Evolutionary conservation across 164 flowering plant genomes (phyloP), one percentile per base, ranked within the genome.

Genomic region (Platanus orientalis): DNA sequence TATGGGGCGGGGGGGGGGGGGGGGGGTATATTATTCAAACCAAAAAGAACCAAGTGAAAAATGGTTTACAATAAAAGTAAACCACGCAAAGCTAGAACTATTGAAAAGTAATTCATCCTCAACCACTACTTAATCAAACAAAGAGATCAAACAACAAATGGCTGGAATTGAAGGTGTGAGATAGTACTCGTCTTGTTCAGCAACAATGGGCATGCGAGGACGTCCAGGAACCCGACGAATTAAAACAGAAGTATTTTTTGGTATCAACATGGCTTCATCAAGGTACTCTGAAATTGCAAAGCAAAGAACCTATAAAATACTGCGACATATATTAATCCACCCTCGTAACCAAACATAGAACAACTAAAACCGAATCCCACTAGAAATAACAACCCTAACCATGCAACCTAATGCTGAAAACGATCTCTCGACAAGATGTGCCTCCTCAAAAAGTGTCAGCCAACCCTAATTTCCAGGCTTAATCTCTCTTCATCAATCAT

Each of bases 151-250:
- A 36, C 64, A 50, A 21, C 1, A 54, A 30, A 29, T 36, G 17
- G 58, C 12, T 17, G 19, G 45, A 53, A 64, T 56, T 55, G 12
- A 60, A 76, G 73, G 84, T 70, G 66, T 32, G 77, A 85, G 78
- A 65, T 56, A 78, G 74, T 95, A 92, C 99, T 79, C 85, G 75
- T 80, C 81, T 72, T 74, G 84, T 71, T 80, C 82, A 23, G 96
- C 75, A 63, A 95, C 89, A 79, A 92, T 92, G 62, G 87, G 83
- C 87, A 85, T 76, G 67, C 97, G 97, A 74, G 87, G 96, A 39
- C 91, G 74, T 85, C 99, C 98, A 54, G 99, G 99, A 72, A 95
- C 87, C 25, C 97, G 93, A 25, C 79, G 90, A 67, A 95, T 86
- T 79, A 95, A 79, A 60, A 95, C 94, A 63, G 97, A 86, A 3